phyloP scores from a whole-genome alignment of 2,329 filamentous ascomycete species.

The Ophiostoma quercus region DNA sequence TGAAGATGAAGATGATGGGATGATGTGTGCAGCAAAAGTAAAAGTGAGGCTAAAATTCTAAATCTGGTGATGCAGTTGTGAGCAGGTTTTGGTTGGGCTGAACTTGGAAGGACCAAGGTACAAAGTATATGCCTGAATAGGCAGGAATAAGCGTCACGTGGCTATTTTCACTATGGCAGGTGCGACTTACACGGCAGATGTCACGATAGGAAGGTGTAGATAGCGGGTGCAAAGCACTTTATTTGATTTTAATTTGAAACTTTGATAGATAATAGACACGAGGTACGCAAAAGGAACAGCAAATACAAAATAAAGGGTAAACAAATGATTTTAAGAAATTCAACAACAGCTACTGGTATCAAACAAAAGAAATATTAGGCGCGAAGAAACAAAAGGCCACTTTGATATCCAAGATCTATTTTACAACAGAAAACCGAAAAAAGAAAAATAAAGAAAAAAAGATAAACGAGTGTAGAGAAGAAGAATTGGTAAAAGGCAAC shows the following conservation, averaged over 20 bases:
- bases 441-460: not conserved
- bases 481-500: not conserved
- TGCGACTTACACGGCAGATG: slow-evolving; percentile 9
- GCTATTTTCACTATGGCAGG: not conserved
- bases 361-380: slow-evolving; percentile 1
- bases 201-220: slow-evolving; percentile 3
- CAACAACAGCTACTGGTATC: not conserved
- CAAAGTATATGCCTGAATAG: not conserved
- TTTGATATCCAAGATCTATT: not conserved
- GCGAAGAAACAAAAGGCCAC: not conserved
- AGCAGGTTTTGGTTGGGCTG: not conserved
- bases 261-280: not conserved
- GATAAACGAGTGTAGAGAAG: slow-evolving; percentile 2
- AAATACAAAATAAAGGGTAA: not conserved
- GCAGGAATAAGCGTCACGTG: not conserved
- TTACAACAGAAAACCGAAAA: not conserved
- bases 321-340: not conserved
- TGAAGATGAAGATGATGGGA: not conserved
- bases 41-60: not conserved
- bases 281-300: not conserved
- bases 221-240: slow-evolving; percentile 1
- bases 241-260: not conserved
- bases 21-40: not conserved
- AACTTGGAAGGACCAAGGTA: not conserved
- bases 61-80: not conserved